Evolutionary conservation across 768 basidiomycete genomes (phyloP).

Genomic region (Glaciozyma antarctica): DNA sequence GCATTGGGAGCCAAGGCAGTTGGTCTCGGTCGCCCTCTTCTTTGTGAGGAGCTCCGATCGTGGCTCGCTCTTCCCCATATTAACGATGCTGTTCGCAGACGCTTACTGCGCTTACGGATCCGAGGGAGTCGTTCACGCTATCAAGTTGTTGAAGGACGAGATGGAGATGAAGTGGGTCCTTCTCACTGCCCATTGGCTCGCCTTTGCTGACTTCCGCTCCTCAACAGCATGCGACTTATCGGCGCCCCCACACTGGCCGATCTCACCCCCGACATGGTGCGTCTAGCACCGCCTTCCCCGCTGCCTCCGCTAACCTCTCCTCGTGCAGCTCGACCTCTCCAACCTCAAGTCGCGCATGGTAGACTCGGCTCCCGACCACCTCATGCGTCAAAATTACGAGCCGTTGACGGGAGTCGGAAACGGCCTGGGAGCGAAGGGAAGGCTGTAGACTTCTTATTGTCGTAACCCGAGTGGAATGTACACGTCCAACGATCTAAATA

Average conservation of each 20-base stretch:
- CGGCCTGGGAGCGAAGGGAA: slow-evolving; percentile 22
- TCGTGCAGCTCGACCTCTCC: slow-evolving; percentile 15
- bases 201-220: neutral
- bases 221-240: slow-evolving; percentile 58
- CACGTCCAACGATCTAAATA: too few relatives aligned
- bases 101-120: slow-evolving; percentile 77
- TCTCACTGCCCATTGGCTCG: too few relatives aligned
- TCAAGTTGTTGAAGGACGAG: slow-evolving; percentile 84
- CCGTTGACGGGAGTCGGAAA: slow-evolving; percentile 22
- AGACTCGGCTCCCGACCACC: slow-evolving; percentile 15
- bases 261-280: slow-evolving; percentile 75
- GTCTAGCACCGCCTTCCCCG: too few relatives aligned
- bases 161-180: slow-evolving; percentile 73
- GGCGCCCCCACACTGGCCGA: slow-evolving; percentile 74
- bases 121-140: slow-evolving; percentile 72
- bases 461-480: too few relatives aligned
- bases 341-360: slow-evolving; percentile 3
- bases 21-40: slow-evolving; percentile 54
- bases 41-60: slow-evolving; percentile 47
- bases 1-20: slow-evolving; percentile 81
- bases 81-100: neutral
- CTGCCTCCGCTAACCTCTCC: neutral
- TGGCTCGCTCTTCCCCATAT: too few relatives aligned
- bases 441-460: neutral
- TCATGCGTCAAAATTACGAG: slow-evolving; percentile 25